Base-by-base conservation (phyloP, 257 asterid species). In the Primulina tabacum region DNA sequence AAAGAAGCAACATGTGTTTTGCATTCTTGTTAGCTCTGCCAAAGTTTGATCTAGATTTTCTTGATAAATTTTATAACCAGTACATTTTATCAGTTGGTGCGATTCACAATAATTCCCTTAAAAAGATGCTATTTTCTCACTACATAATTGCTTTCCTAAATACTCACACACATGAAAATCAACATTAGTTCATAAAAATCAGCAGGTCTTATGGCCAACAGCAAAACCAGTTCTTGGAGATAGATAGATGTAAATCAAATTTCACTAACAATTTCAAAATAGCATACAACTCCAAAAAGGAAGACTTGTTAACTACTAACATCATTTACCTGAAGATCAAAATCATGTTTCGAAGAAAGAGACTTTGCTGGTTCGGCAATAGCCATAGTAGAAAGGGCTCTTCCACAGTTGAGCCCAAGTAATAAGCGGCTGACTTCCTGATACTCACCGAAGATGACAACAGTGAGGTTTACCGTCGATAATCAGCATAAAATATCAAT, bases 351-450 rank as follows among this genome's bases (percentile, higher is more conserved):
- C 5, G 82, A 71, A 65, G 97, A 85, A n/a, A 90, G 89, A 53
- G 87, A 71, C 64, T 77, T 77, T 57, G 89, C 87, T 56, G 81
- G 83, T 61, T 82, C 86, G 0, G 89, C 83, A 57, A 93, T 76
- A 37, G 75, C 14, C 71, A 86, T 26, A 30, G 82, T 55, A 61
- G 76, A 88, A 72, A 90, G 88, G 37, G 87, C 55, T 75, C 64
- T 82, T 71, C 96, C 98, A 80, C 97, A 82, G 83, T 90, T 93
- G 11, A 83, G 82, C 77, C 98, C 98, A 43, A 82, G 66, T 68
- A 93, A 89, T 73, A 93, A 67, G 50, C 98, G 90, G 79, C 87
- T 84, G 4, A 76, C 95, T 81, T 93, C 96, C 98, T 93, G 82
- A 38, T 34, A 63, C 52, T 6, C 34, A 32, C 34, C 52, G 52